A percentile compares a stretch with the other conserved stretches of the same genome.
Evolutionary conservation across 495 filamentous ascomycete species (phyloP).

Genomic region (Xeromyces bisporus): DNA sequence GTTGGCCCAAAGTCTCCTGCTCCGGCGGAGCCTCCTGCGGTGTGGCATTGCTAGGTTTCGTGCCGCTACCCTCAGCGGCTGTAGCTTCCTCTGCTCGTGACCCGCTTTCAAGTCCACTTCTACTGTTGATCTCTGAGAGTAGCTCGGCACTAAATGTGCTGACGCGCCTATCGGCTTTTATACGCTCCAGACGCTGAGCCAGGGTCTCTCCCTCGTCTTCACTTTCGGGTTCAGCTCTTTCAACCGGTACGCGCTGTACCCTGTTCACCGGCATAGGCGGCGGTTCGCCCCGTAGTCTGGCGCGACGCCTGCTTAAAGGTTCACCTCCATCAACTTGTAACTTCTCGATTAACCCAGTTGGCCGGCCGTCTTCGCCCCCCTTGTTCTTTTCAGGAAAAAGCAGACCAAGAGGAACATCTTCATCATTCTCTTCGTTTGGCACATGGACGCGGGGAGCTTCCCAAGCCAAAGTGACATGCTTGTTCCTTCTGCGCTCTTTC

Average conservation of each 20-base stretch:
- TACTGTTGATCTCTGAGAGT: slow-evolving; percentile 48
- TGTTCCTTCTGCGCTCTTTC: slow-evolving; percentile 51
- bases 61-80: slow-evolving; percentile 4
- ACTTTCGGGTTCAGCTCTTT: slow-evolving; percentile 13
- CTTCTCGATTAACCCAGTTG: slow-evolving; percentile 70
- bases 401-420: slow-evolving; percentile 74
- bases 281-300: slow-evolving; percentile 49
- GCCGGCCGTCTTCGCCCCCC: slow-evolving; percentile 42
- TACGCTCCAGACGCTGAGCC: slow-evolving; percentile 51
- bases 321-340: slow-evolving; percentile 83
- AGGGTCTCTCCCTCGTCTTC: slow-evolving; percentile 66
- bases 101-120: slow-evolving; percentile 11
- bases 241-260: slow-evolving; percentile 18
- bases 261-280: slow-evolving; percentile 10
- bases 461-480: slow-evolving; percentile 78
- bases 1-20: slow-evolving; percentile 81
- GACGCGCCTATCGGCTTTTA: slow-evolving; percentile 36
- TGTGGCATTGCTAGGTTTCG: slow-evolving; percentile 1
- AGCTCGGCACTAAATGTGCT: slow-evolving; percentile 63
- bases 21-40: slow-evolving; percentile 31
- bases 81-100: slow-evolving; percentile 6
- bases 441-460: slow-evolving; percentile 40
- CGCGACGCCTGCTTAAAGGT: slow-evolving; percentile 63
- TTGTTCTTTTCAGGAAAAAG: slow-evolving; percentile 49
- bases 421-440: slow-evolving; percentile 35